Conservation (phyloP, 2,329 filamentous ascomycete genomes). For the Penicillium sp. region DNA sequence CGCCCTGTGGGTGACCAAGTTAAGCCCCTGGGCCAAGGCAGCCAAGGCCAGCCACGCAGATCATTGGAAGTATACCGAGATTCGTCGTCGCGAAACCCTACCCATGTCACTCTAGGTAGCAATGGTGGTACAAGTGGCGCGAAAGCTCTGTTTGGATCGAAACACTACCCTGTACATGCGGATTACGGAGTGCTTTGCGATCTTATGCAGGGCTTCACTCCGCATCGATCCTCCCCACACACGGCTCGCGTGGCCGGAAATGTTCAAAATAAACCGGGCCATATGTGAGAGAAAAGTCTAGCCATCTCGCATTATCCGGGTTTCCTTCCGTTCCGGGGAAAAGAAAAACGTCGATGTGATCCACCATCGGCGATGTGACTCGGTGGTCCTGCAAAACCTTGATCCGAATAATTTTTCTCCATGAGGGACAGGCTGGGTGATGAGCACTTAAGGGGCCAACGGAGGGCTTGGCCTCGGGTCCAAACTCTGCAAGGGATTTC, state of each 20-base stretch:
- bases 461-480: not conserved
- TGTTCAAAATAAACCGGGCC: slow-evolving; percentile 9
- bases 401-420: slow-evolving; percentile 8
- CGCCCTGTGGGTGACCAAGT: not conserved
- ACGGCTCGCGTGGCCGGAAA: slow-evolving; percentile 16
- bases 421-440: slow-evolving; percentile 1
- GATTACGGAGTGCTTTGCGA: too few species aligned
- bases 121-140: not conserved
- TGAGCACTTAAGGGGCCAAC: not conserved
- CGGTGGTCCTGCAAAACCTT: slow-evolving; percentile 10
- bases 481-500: slow-evolving; percentile 6
- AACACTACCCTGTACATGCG: too few species aligned
- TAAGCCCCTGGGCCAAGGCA: too few species aligned
- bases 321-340: too few species aligned
- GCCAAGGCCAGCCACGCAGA: too few species aligned
- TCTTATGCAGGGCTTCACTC: too few species aligned
- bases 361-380: slow-evolving; percentile 12
- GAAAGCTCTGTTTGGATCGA: too few species aligned
- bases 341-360: slow-evolving; percentile 9
- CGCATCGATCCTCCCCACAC: slow-evolving; percentile 6
- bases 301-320: too few species aligned
- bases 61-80: too few species aligned
- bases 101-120: too few species aligned
- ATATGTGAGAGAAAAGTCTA: too few species aligned
- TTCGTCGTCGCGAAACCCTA: too few species aligned